Evolutionary conservation across 768 basidiomycete genomes (phyloP).

Genomic region (Leccinellum rugosiceps): DNA sequence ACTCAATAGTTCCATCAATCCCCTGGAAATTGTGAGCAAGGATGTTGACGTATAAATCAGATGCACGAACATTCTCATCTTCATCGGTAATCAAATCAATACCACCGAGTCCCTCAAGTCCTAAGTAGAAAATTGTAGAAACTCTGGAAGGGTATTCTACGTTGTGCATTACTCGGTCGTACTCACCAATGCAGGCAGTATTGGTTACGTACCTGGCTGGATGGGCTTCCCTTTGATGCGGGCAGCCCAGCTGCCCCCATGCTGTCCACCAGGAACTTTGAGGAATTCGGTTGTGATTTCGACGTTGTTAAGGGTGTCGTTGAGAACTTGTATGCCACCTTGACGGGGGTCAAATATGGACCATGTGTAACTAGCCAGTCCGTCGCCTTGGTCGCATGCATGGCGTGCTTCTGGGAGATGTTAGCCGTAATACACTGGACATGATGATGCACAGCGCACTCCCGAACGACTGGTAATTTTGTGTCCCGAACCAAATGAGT

Average conservation of each 20-base stretch:
- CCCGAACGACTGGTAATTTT: conserved; percentile 70
- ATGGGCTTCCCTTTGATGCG: conserved; percentile 81
- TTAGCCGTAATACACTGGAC: background rate
- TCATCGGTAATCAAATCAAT: conserved; percentile 77
- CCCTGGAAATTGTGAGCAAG: conserved; percentile 49
- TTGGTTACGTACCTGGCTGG: conserved; percentile 44
- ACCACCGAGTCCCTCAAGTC: conserved; percentile 82
- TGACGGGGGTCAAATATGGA: conserved; percentile 82
- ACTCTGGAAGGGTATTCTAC: conserved; percentile 52
- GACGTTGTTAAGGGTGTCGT: conserved; percentile 81
- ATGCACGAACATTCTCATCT: conserved; percentile 59
- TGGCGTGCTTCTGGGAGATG: conserved; percentile 64
- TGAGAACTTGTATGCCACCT: conserved; percentile 81
- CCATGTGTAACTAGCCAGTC: conserved; percentile 80
- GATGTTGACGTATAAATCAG: background rate
- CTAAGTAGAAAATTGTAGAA: conserved; percentile 84
- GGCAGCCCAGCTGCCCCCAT: conserved; percentile 88
- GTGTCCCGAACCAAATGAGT: conserved; percentile 90
- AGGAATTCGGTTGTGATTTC: conserved; percentile 81
- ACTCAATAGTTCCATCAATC: conserved; percentile 61
- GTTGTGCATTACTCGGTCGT: conserved; percentile 26
- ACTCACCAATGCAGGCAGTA: background rate
- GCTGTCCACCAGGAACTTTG: conserved; percentile 77
- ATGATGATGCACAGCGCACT: conserved; percentile 42
- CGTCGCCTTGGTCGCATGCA: conserved; percentile 85